These are phyloP conservation scores for Pyricularia sp. DNA, from an alignment of 2,329 filamentous ascomycete species.

Conservation along the genomic window DNA sequence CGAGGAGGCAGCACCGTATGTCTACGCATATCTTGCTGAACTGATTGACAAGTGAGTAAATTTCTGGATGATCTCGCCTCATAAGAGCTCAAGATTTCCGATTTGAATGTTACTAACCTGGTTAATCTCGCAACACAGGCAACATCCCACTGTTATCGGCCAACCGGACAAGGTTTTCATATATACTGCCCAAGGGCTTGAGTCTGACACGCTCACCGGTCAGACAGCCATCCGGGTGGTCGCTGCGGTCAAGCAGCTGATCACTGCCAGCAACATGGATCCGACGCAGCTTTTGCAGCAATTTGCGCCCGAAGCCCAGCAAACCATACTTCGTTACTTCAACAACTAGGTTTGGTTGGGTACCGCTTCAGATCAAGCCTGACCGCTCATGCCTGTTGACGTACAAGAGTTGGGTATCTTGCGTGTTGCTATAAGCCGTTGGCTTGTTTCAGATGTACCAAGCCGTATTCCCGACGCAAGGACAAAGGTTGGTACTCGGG, in stretches of 20 bases:
- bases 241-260: constrained; percentile 65
- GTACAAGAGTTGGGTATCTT: neutral
- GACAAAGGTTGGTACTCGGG: neutral
- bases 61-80: neutral
- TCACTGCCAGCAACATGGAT: constrained; percentile 65
- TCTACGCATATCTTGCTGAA: constrained; percentile 84
- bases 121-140: constrained; percentile 38
- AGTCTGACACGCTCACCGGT: constrained; percentile 82
- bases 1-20: constrained; percentile 93
- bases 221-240: constrained; percentile 72
- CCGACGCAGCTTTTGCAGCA: constrained; percentile 65
- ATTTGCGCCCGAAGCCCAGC: constrained; percentile 72
- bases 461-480: neutral
- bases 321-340: constrained; percentile 72
- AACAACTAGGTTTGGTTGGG: constrained; percentile 3
- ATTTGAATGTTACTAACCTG: neutral
- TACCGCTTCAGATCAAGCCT: neutral
- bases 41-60: constrained; percentile 87
- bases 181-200: constrained; percentile 78
- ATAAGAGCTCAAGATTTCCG: neutral
- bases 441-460: neutral
- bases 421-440: neutral
- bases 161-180: constrained; percentile 78
- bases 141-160: constrained; percentile 70
- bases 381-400: neutral